Percentiles rank a stretch among this genome's conserved stretches.
These are phyloP conservation scores for Pholiota adiposa DNA, from an alignment of 1,284 basidiomycete species.

Conservation along the genomic window DNA sequence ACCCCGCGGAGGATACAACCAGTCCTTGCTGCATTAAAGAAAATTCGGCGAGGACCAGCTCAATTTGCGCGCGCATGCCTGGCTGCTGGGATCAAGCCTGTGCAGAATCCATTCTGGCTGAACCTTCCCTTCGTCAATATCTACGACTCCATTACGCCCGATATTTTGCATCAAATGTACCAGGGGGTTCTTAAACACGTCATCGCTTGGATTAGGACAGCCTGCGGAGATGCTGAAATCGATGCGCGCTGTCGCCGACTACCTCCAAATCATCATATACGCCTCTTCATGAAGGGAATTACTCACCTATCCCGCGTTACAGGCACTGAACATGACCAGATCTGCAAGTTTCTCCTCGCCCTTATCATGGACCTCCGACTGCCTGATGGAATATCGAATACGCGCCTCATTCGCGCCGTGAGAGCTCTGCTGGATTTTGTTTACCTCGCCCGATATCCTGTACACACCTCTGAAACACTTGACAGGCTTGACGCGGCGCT, in stretches of 20 bases:
- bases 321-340: slow-evolving; percentile 29
- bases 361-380: too few relatives aligned
- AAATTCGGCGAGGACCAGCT: too few relatives aligned
- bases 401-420: too few relatives aligned
- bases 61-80: too few relatives aligned
- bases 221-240: slow-evolving; percentile 25
- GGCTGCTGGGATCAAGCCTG: too few relatives aligned
- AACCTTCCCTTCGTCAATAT: slow-evolving; percentile 36
- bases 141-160: slow-evolving; percentile 31
- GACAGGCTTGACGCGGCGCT: slow-evolving; percentile 17
- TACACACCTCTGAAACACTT: slow-evolving; percentile 22
- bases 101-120: slow-evolving; percentile 34
- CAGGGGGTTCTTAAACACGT: slow-evolving; percentile 43
- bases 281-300: slow-evolving; percentile 36
- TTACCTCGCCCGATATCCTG: slow-evolving; percentile 28
- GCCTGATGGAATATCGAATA: too few relatives aligned
- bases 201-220: slow-evolving; percentile 29
- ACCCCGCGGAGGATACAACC: too few relatives aligned
- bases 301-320: slow-evolving; percentile 30
- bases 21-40: too few relatives aligned
- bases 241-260: slow-evolving; percentile 29
- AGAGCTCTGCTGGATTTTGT: slow-evolving; percentile 37
- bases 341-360: too few relatives aligned
- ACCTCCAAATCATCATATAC: slow-evolving; percentile 27
- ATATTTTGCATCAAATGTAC: slow-evolving; percentile 40